Percentiles rank a stretch among this genome's conserved stretches.
These are phyloP conservation scores for Monosporascus sp. DNA, from an alignment of 2,329 filamentous ascomycete genomes.

Conservation along the genomic window DNA sequence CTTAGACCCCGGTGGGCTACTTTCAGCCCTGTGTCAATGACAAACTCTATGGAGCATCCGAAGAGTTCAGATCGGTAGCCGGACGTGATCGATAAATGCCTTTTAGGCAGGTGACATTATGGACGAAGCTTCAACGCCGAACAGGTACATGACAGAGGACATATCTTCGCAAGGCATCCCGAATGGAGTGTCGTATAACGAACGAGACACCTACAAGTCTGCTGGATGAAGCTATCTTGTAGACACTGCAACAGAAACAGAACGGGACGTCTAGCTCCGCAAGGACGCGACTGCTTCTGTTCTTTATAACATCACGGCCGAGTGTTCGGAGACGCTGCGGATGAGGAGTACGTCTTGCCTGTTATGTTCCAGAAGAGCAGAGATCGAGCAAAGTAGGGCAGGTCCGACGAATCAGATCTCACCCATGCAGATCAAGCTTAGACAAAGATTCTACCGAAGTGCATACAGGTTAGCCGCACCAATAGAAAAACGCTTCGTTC, in stretches of 20 bases:
- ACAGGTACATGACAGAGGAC: not conserved
- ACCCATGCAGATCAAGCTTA: not conserved
- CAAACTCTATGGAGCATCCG: not conserved
- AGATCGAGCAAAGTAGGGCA: not conserved
- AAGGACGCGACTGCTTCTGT: too few relatives aligned
- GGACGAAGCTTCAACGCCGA: not conserved
- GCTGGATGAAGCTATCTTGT: not conserved
- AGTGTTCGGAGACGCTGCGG: not conserved
- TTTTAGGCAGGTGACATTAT: not conserved
- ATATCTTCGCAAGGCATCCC: not conserved
- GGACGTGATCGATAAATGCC: not conserved
- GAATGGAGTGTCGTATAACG: not conserved
- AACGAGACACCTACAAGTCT: not conserved
- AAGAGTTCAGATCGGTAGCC: not conserved
- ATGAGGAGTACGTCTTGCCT: not conserved
- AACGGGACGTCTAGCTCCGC: not conserved
- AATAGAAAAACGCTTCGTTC: too few relatives aligned
- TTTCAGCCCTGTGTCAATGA: not conserved
- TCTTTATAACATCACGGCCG: not conserved
- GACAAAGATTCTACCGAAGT: too few relatives aligned
- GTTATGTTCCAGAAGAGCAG: too few relatives aligned
- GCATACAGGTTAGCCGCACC: too few relatives aligned
- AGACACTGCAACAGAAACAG: not conserved
- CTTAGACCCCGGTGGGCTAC: not conserved
- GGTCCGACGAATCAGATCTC: not conserved